phyloP scores from a whole-genome alignment of 1,139 yeast species.

The Taphrina wiesneri region DNA sequence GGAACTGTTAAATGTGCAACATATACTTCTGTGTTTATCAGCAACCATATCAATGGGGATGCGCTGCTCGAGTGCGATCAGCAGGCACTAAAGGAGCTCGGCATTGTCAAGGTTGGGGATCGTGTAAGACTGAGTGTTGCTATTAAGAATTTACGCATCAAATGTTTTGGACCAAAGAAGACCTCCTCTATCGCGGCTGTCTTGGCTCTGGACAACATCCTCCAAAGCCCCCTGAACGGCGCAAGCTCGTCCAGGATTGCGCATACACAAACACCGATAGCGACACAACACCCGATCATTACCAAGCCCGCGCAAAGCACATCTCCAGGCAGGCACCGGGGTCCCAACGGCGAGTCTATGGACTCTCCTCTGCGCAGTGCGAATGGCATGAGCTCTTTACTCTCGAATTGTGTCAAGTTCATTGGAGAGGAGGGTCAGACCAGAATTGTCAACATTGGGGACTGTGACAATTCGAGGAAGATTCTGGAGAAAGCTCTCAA shows the following conservation, averaged over 20 bases:
- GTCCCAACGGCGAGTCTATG: background rate
- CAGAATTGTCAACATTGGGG: conserved; percentile 70
- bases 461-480: conserved; percentile 78
- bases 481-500: conserved; percentile 71
- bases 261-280: background rate
- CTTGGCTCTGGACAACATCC: conserved; percentile 31
- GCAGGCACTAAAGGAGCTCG: conserved; percentile 69
- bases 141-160: conserved; percentile 43
- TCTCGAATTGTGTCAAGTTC: conserved; percentile 59
- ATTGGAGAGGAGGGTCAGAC: conserved; percentile 64
- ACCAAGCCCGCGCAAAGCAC: background rate
- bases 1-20: conserved; percentile 45
- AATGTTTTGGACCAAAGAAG: conserved; percentile 35
- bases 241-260: background rate
- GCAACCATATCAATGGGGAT: conserved; percentile 60
- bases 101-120: conserved; percentile 79
- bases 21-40: conserved; percentile 43
- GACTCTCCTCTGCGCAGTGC: conserved; percentile 30
- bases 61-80: conserved; percentile 66
- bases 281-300: background rate
- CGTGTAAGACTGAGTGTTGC: conserved; percentile 66
- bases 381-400: conserved; percentile 16
- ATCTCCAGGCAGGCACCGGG: background rate
- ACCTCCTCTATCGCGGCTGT: conserved; percentile 18
- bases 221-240: background rate